phyloP scores from a whole-genome alignment of 768 basidiomycete genomes.

The Lactarius indigo region DNA sequence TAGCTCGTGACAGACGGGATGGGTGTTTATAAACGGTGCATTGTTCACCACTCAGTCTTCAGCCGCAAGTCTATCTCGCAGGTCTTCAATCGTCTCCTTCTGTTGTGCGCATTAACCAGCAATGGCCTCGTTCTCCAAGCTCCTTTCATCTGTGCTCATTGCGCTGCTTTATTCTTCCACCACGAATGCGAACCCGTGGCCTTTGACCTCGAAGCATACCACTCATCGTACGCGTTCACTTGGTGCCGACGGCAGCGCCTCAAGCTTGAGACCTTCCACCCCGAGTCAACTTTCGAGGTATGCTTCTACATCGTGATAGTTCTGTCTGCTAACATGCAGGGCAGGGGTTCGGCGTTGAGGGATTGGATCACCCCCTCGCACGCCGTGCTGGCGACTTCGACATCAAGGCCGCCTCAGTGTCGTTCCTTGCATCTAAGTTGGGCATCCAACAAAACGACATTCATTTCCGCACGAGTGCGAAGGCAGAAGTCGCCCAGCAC shows the following conservation, averaged over 20 bases:
- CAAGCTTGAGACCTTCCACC: constrained; percentile 30
- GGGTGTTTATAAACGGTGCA: not conserved
- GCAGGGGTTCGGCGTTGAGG: constrained; percentile 28
- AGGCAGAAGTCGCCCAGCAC: constrained; percentile 22
- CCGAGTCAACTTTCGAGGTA: constrained; percentile 30
- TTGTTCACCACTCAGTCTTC: not conserved
- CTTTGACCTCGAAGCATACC: constrained; percentile 25
- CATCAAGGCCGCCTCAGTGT: constrained; percentile 27
- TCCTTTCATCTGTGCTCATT: constrained; percentile 28
- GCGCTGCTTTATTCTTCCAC: constrained; percentile 28
- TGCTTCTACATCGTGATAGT: not conserved
- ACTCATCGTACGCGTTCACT: constrained; percentile 28
- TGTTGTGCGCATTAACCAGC: not conserved
- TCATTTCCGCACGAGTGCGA: constrained; percentile 25
- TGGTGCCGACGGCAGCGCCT: constrained; percentile 18
- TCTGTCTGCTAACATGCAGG: not conserved
- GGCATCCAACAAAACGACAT: constrained; percentile 23
- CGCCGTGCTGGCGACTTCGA: constrained; percentile 26
- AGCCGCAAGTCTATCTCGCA: not conserved
- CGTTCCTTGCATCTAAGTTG: constrained; percentile 29
- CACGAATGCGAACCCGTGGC: constrained; percentile 27
- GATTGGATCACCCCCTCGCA: constrained; percentile 28
- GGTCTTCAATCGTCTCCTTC: not conserved
- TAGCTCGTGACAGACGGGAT: not conserved
- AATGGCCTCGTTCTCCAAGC: constrained; percentile 26